Percentiles rank a stretch among this genome's conserved stretches.
Evolutionary conservation across 2,329 filamentous ascomycete species (phyloP).

Genomic region (Aspergillaceae sp.): DNA sequence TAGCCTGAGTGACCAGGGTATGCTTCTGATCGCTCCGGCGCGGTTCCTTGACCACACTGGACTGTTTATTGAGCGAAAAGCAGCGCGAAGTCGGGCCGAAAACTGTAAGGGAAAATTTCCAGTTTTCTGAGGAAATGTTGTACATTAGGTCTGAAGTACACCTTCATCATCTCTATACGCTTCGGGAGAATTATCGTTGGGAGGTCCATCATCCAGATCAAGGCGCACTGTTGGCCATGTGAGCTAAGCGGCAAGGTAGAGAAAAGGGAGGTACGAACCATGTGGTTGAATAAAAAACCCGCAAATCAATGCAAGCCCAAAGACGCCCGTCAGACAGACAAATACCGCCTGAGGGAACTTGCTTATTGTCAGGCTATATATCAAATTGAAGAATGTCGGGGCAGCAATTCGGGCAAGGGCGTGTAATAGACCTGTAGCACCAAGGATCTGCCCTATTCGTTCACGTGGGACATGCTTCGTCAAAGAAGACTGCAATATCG

Average conservation of each 20-base stretch:
- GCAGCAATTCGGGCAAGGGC: conserved; percentile 69
- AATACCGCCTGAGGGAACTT: conserved; percentile 76
- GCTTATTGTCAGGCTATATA: conserved; percentile 75
- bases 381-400: conserved; percentile 73
- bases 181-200: background rate
- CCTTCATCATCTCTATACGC: background rate
- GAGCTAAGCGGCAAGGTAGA: background rate
- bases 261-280: conserved; percentile 47
- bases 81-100: too few relatives aligned
- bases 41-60: too few relatives aligned
- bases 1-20: too few relatives aligned
- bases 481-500: conserved; percentile 72
- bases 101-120: too few relatives aligned
- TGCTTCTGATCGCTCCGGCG: too few relatives aligned
- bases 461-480: conserved; percentile 87
- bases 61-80: too few relatives aligned
- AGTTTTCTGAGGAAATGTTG: too few relatives aligned
- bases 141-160: too few relatives aligned
- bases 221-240: background rate
- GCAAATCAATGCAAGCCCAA: conserved; percentile 55
- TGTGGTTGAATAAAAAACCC: conserved; percentile 65
- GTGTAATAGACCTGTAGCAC: conserved; percentile 78
- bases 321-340: conserved; percentile 60
- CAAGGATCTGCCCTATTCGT: conserved; percentile 75
- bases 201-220: background rate